Base-by-base conservation (phyloP, 441 rosid genomes). In the Melastoma candidum region DNA sequence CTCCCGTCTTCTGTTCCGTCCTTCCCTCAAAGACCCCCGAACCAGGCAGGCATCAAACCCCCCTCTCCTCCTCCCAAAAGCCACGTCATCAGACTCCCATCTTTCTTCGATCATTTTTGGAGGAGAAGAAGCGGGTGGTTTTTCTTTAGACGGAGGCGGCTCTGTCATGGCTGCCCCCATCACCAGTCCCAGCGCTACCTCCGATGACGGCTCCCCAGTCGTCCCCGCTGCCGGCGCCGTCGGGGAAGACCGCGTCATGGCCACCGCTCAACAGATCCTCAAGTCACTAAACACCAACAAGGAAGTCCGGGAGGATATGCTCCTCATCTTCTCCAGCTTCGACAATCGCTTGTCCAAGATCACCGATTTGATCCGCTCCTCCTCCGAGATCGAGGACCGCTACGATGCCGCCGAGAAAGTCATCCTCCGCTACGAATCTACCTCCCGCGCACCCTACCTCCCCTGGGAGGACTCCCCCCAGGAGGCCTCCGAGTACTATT, bases 221-320 rank as follows among this genome's bases (percentile, higher is more conserved):
- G 52, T 7, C 0, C 29, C 29, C 13, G 52, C 12, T 1, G 74
- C 57, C 24, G 47, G 56, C 12, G 69, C 57, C 6, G 90, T 76
- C 29, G 84, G 69, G 12, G 99, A 90, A 56, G 99, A 94, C 68
- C 93, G 99, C 9, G 99, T 90, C 27, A 61, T 90, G 76, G 97
- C 97, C 17, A 80, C 99, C 51, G 99, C 97, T 4, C 99, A 90
- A 59, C 94, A 85, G 92, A 94, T 90, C 79, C 83, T 94, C 41
- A 84, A 89, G 56, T 87, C 96, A 45, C 87, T 94, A 41, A 94
- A 90, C 78, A 79, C 99, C 11, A 75, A 95, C 0, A 87, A 89
- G 63, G 90, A 87, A 54, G 95, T 87, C 6, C 81, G 96, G 1
- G 97, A 94, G 44, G 99, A 90, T 70, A 90, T 94, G 99, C 74